Conservation (phyloP, 306 rosid genomes). For the Cicer pinnatifidum region DNA sequence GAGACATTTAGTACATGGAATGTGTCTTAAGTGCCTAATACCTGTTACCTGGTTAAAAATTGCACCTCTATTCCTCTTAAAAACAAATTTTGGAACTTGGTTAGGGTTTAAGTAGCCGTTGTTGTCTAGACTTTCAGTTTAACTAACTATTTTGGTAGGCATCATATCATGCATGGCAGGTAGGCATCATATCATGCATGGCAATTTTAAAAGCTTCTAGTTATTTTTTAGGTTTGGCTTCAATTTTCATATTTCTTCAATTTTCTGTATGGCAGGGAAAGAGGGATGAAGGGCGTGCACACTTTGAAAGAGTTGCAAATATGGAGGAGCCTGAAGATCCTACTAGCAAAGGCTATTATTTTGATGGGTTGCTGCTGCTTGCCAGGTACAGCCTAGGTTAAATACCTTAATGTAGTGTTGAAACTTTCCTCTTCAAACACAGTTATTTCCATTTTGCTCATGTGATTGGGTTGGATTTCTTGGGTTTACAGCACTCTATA, state of each 20-base stretch:
- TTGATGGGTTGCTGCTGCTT: slow-evolving; percentile 70
- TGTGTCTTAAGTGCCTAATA: slow-evolving; percentile 5
- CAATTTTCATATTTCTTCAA: slow-evolving; percentile 26
- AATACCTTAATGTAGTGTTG: neutral
- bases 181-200: neutral
- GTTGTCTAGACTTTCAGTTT: neutral
- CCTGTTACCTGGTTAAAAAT: slow-evolving; percentile 36
- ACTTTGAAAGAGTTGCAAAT: slow-evolving; percentile 77
- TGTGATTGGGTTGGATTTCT: slow-evolving; percentile 33
- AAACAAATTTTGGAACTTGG: slow-evolving; percentile 28
- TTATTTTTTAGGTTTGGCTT: slow-evolving; percentile 25
- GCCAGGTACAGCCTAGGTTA: slow-evolving; percentile 63
- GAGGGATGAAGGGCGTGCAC: slow-evolving; percentile 64
- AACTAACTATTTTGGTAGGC: slow-evolving; percentile 3
- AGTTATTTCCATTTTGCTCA: slow-evolving; percentile 22
- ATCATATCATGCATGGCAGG: slow-evolving; percentile 11
- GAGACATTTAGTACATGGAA: slow-evolving; percentile 3
- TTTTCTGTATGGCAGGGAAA: slow-evolving; percentile 64
- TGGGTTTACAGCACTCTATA: slow-evolving; percentile 65
- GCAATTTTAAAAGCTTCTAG: slow-evolving; percentile 23
- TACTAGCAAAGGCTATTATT: slow-evolving; percentile 75
- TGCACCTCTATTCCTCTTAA: slow-evolving; percentile 22
- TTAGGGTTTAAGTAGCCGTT: slow-evolving; percentile 18
- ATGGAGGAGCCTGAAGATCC: slow-evolving; percentile 83
- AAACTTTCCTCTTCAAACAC: slow-evolving; percentile 13